These are phyloP conservation scores for Dioszegia hungarica DNA, from an alignment of 768 basidiomycete genomes.

Conservation along the genomic window DNA sequence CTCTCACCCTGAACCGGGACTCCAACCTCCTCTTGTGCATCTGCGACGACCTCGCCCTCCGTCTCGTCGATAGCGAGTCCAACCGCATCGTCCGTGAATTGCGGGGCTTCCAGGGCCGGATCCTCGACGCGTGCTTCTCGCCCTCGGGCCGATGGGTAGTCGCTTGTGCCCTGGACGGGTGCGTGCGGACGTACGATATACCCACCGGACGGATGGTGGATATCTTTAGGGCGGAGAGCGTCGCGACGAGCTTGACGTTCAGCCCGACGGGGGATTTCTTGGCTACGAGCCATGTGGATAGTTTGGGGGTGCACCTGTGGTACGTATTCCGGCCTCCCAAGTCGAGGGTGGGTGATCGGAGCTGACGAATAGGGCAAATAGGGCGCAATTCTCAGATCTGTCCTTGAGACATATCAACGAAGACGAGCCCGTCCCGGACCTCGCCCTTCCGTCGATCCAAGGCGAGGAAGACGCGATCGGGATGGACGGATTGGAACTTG, in stretches of 20 bases:
- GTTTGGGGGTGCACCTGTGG: slow-evolving; percentile 94
- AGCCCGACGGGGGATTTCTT: slow-evolving; percentile 94
- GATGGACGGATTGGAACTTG: slow-evolving; percentile 65
- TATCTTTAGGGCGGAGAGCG: slow-evolving; percentile 77
- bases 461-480: slow-evolving; percentile 74
- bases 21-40: slow-evolving; percentile 74
- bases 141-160: slow-evolving; percentile 93
- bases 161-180: slow-evolving; percentile 77
- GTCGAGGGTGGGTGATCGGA: neutral
- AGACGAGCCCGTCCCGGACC: slow-evolving; percentile 61
- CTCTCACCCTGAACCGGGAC: slow-evolving; percentile 73
- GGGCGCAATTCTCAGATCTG: slow-evolving; percentile 85
- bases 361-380: slow-evolving; percentile 68
- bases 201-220: slow-evolving; percentile 90
- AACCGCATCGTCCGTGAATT: slow-evolving; percentile 79
- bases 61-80: slow-evolving; percentile 88
- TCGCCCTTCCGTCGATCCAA: slow-evolving; percentile 76
- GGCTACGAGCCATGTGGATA: slow-evolving; percentile 90
- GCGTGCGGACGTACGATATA: slow-evolving; percentile 91
- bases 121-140: slow-evolving; percentile 91
- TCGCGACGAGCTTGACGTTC: slow-evolving; percentile 85
- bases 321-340: slow-evolving; percentile 43
- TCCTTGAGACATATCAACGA: slow-evolving; percentile 74
- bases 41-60: slow-evolving; percentile 81
- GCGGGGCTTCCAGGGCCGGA: slow-evolving; percentile 72